phyloP scores from a whole-genome alignment of 1,284 basidiomycete species.

The Phylloporus sp. region DNA sequence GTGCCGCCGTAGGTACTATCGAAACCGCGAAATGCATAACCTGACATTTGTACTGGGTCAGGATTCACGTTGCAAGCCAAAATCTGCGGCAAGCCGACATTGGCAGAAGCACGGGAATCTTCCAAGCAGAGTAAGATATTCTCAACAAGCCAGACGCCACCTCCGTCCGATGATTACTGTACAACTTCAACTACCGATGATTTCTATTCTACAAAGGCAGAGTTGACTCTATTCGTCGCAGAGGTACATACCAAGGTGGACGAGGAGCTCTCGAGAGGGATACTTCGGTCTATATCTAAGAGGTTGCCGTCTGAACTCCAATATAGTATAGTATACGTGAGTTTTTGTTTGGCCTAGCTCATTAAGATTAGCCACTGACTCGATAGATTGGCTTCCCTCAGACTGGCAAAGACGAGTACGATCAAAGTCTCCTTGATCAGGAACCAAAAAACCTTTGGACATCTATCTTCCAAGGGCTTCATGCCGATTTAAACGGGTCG shows the following conservation, averaged over 20 bases:
- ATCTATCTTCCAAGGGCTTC: conserved; percentile 84
- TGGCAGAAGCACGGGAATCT: not conserved
- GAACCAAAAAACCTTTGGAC: conserved; percentile 66
- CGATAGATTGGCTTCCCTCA: conserved; percentile 34
- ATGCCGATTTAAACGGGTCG: conserved; percentile 84
- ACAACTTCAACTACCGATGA: not conserved
- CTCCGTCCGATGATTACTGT: not conserved
- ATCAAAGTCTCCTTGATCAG: conserved; percentile 73
- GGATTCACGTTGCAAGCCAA: not conserved
- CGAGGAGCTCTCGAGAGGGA: no score
- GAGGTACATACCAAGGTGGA: no score
- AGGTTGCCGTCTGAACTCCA: no score
- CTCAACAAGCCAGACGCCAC: not conserved
- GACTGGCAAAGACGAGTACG: conserved; percentile 91
- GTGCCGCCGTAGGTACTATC: conserved; percentile 11
- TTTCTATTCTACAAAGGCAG: no score
- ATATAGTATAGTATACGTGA: no score
- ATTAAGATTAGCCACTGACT: no score
- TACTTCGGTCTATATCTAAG: no score
- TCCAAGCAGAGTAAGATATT: not conserved
- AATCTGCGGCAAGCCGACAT: not conserved
- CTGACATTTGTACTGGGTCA: not conserved
- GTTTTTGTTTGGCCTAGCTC: no score
- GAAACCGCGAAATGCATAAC: not conserved
- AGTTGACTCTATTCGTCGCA: no score